These are phyloP conservation scores for Solanum hybrid DNA, from an alignment of 305 asterid genomes.

Conservation along the genomic window DNA sequence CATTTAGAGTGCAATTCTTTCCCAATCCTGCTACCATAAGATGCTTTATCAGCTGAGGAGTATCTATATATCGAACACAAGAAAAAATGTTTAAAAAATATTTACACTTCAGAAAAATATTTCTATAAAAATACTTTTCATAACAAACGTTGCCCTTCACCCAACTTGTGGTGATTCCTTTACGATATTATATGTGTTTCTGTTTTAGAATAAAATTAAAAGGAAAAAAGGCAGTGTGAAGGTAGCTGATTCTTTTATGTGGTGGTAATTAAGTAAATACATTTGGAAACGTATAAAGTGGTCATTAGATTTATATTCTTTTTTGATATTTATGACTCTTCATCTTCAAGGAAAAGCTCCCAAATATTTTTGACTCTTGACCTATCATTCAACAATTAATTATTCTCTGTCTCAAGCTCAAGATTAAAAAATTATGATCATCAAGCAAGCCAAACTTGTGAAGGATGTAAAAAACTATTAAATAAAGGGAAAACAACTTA, in stretches of 20 bases:
- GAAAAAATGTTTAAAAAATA: not conserved
- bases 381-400: not conserved
- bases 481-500: not conserved
- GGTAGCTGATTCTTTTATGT: not conserved
- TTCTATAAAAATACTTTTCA: not conserved
- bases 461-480: not conserved
- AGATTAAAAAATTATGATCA: not conserved
- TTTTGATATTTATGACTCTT: not conserved
- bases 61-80: not conserved
- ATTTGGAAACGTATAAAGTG: not conserved
- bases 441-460: not conserved
- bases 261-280: not conserved
- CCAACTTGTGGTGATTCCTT: not conserved
- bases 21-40: not conserved
- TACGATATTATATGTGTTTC: not conserved
- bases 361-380: not conserved
- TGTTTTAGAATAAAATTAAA: not conserved
- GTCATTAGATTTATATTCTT: not conserved
- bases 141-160: not conserved
- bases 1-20: not conserved
- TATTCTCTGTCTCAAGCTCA: not conserved
- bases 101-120: not conserved
- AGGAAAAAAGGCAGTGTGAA: not conserved
- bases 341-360: not conserved
- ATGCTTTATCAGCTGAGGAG: not conserved